Conservation (phyloP, 805 yeast species). For the Metschnikowia corniflorae region DNA sequence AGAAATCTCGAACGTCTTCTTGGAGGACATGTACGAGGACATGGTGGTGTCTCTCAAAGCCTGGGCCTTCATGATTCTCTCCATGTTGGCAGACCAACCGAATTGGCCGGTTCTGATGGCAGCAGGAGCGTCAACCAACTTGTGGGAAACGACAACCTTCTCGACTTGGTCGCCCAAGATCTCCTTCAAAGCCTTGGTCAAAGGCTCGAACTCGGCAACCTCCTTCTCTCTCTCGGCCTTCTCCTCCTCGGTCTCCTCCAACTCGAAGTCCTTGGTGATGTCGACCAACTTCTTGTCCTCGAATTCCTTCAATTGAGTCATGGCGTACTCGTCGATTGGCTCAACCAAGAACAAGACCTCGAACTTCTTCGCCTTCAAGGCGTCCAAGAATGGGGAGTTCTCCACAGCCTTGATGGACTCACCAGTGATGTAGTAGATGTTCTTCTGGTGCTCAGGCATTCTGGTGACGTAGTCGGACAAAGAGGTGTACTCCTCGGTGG, state of each 20-base stretch:
- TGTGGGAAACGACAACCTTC: slow-evolving; percentile 97
- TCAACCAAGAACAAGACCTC: slow-evolving; percentile 97
- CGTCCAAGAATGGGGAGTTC: slow-evolving; percentile 98
- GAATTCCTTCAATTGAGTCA: slow-evolving; percentile 98
- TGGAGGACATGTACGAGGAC: slow-evolving; percentile 99
- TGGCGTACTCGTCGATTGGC: slow-evolving; percentile 99
- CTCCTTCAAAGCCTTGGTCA: slow-evolving; percentile 94
- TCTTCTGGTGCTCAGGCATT: slow-evolving; percentile 99
- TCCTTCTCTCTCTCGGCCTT: slow-evolving; percentile 92
- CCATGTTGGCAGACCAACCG: slow-evolving; percentile 99
- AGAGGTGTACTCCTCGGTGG: slow-evolving; percentile 90
- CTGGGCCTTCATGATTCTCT: slow-evolving; percentile 99
- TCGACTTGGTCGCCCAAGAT: slow-evolving; percentile 98
- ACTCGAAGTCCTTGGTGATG: slow-evolving; percentile 98
- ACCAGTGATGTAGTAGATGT: slow-evolving; percentile 99
- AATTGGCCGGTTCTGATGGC: slow-evolving; percentile 99
- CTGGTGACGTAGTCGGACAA: slow-evolving; percentile 96
- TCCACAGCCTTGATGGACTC: slow-evolving; percentile 96
- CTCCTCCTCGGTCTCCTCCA: slow-evolving; percentile 98
- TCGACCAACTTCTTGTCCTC: slow-evolving; percentile 99
- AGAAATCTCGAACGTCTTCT: slow-evolving; percentile 98
- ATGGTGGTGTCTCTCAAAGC: slow-evolving; percentile 97
- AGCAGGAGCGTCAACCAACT: slow-evolving; percentile 97
- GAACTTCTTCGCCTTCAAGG: slow-evolving; percentile 95
- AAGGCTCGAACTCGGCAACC: slow-evolving; percentile 84